Conservation (phyloP, 2,329 filamentous ascomycete species). For the Aspergillus sp. region DNA sequence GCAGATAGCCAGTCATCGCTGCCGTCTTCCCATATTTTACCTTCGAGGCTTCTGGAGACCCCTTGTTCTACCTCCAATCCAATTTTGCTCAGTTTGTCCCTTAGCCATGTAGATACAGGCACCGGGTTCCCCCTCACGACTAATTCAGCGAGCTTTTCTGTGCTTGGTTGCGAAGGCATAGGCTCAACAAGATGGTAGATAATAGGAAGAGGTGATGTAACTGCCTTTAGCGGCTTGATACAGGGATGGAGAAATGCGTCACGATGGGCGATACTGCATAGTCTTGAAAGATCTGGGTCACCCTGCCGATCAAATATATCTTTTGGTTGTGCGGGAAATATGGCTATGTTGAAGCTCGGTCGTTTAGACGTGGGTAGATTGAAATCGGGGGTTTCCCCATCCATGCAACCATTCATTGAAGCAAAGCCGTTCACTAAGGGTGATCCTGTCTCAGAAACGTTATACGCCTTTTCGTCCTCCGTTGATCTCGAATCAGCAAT, state of each 20-base stretch:
- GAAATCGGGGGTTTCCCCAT: background rate
- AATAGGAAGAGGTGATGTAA: background rate
- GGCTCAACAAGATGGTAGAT: background rate
- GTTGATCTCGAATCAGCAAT: constrained; percentile 10
- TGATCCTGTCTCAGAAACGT: background rate
- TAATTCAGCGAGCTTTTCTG: constrained; percentile 11
- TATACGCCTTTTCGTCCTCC: background rate
- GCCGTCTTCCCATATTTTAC: background rate
- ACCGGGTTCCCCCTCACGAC: constrained; percentile 1
- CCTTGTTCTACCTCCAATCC: constrained; percentile 6
- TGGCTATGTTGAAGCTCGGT: background rate
- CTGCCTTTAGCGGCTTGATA: background rate
- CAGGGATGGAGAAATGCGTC: background rate
- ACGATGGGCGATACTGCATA: background rate
- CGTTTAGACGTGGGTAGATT: background rate
- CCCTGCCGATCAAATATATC: background rate
- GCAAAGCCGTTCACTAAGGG: background rate
- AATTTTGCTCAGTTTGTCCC: constrained; percentile 9
- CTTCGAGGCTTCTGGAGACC: background rate
- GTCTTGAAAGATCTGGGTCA: background rate
- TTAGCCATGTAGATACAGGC: constrained; percentile 5
- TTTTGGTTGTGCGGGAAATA: background rate
- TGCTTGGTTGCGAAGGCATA: constrained; percentile 6
- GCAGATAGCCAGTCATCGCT: background rate
- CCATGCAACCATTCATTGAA: background rate